Evolutionary conservation across 169 alveolate genomes (phyloP), one percentile per base, ranked within the genome.

Genomic region (Neospora caninum): DNA sequence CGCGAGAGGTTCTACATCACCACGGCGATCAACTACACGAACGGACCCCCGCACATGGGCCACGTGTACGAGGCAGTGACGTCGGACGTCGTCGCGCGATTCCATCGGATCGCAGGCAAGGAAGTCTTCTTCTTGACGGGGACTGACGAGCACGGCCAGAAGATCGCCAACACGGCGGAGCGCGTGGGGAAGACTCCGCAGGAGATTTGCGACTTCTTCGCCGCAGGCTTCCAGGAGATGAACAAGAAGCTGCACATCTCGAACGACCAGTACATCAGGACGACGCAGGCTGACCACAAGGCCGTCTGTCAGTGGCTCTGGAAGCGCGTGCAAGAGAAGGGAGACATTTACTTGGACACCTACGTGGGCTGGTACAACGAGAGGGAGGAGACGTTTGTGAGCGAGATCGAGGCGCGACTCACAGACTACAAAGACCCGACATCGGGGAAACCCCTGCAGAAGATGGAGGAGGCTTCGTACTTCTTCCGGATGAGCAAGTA

Each of bases 31-130:
- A 97, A 97, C 92, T 98, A 98, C 94, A 97, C 98, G 22, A 98
- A 98, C 94, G 99, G 99, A 20, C 97, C 96, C 41, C 99, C 99
- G 4, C 99, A 98, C 94, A 97, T 98, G 88, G 99, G 99, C 0
- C 99, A 98, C 95, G 99, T 97, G 42, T 97, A 97, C 93, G 98
- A 97, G 95, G 95, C 93, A 34, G 94, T 96, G 49, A 86, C 95
- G 10, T 94, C 98, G 20, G 97, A 97, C 96, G 93, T 73, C 31
- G n/a, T 96, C 49, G 96, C 97, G 38, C 96, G 99, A 91, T 97
- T 93, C 83, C 97, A 98, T 86, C 96, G 96, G 69, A 88, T 96
- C 67, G 93, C 94, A 70, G 99, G 99, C 45, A 94, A 96, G 93
- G 94, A 96, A 39, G 97, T 98, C 0, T 96, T 96, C 82, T 98